Evolutionary conservation across 2,329 filamentous ascomycete species (phyloP).

Genomic region (Xylariaceae sp.): DNA sequence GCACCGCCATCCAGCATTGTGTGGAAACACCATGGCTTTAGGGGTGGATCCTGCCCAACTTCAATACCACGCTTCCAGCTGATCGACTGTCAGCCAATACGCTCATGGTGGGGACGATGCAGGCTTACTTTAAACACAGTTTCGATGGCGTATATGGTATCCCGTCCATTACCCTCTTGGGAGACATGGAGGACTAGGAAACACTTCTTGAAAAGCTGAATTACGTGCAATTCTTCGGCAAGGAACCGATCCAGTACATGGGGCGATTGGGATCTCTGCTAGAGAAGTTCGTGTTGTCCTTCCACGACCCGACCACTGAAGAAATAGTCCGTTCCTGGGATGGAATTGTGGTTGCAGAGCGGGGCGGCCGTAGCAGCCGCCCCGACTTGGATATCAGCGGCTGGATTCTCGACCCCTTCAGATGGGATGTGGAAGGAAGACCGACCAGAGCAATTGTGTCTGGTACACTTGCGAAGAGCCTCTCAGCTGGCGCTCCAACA

Average conservation of each 20-base stretch:
- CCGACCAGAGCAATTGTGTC: neutral
- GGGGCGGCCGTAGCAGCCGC: too few species aligned
- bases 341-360: too few species aligned
- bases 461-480: too few species aligned
- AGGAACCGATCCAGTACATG: slow-evolving; percentile 28
- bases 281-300: slow-evolving; percentile 32
- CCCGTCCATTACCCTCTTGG: slow-evolving; percentile 47
- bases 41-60: slow-evolving; percentile 47
- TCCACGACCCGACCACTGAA: slow-evolving; percentile 18
- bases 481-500: too few species aligned
- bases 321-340: too few species aligned
- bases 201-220: slow-evolving; percentile 29
- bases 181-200: slow-evolving; percentile 42
- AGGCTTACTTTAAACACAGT: slow-evolving; percentile 42
- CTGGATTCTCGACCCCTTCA: too few species aligned
- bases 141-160: slow-evolving; percentile 37
- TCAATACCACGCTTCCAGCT: slow-evolving; percentile 42
- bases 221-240: slow-evolving; percentile 32
- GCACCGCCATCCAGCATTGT: slow-evolving; percentile 33
- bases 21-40: slow-evolving; percentile 36
- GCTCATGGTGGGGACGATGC: slow-evolving; percentile 47
- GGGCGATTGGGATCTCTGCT: slow-evolving; percentile 34
- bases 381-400: too few species aligned
- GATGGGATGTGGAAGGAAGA: too few species aligned
- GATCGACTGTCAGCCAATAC: slow-evolving; percentile 41